phyloP scores from a whole-genome alignment of 192 early-diverging fungal species.

The Rhizophagus sp. region DNA sequence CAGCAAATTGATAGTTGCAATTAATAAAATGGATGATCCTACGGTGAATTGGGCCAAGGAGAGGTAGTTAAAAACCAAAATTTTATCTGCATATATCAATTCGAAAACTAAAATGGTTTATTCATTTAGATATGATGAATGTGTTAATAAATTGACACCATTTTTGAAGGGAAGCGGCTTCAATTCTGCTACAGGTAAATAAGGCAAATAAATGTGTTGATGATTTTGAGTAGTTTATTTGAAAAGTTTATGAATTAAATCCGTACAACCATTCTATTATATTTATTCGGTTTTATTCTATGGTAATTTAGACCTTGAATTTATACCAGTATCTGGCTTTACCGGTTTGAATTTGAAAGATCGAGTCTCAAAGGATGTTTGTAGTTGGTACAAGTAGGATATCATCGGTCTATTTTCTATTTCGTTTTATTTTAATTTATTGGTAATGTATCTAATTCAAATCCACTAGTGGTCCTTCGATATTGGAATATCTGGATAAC shows the following conservation, averaged over 20 bases:
- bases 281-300: no score
- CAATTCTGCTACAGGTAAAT: slow-evolving; percentile 76
- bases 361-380: slow-evolving; percentile 56
- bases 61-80: slow-evolving; percentile 38
- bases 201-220: not conserved
- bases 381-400: slow-evolving; percentile 64
- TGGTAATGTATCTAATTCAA: not conserved
- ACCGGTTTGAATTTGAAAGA: slow-evolving; percentile 98
- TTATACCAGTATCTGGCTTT: slow-evolving; percentile 94
- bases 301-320: slow-evolving; percentile 65
- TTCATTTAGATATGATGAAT: slow-evolving; percentile 81
- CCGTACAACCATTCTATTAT: no score
- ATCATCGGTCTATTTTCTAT: not conserved
- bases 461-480: slow-evolving; percentile 67
- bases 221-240: no score
- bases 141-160: slow-evolving; percentile 77
- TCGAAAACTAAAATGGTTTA: not conserved
- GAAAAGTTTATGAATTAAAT: no score
- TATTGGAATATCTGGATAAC: slow-evolving; percentile 84
- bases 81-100: not conserved
- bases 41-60: slow-evolving; percentile 94
- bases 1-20: slow-evolving; percentile 86
- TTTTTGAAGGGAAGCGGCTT: slow-evolving; percentile 93
- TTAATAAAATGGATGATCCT: slow-evolving; percentile 99
- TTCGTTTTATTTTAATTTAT: not conserved